A percentile compares a stretch with the other conserved stretches of the same genome.
These are phyloP conservation scores for Astrephomene gubernaculifera DNA, from an alignment of 139 green algal genomes.

Conservation along the genomic window DNA sequence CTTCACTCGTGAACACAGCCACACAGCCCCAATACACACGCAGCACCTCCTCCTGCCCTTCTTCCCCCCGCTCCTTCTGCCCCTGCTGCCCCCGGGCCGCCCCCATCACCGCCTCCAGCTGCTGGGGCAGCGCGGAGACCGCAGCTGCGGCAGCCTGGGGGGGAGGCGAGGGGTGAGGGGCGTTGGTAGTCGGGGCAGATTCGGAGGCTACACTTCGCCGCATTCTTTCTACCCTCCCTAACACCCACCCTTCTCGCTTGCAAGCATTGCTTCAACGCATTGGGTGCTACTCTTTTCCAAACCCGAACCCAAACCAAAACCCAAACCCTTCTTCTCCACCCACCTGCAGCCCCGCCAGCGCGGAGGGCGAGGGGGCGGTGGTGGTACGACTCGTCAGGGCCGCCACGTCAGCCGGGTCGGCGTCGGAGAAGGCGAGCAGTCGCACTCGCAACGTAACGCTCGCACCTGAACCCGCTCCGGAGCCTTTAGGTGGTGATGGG, in stretches of 20 bases:
- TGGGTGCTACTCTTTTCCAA: too few relatives aligned
- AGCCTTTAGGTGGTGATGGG: background rate
- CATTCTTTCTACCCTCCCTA: background rate
- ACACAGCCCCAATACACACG: too few relatives aligned
- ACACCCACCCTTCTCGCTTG: background rate
- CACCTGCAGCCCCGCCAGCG: slow-evolving; percentile 36
- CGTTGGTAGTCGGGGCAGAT: background rate
- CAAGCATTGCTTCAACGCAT: too few relatives aligned
- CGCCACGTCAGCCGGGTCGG: slow-evolving; percentile 11
- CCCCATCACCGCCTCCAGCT: slow-evolving; percentile 7
- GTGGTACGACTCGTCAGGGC: slow-evolving; percentile 11
- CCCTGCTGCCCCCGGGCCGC: background rate
- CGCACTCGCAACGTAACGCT: slow-evolving; percentile 4
- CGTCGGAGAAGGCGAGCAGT: slow-evolving; percentile 20
- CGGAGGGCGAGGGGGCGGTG: slow-evolving; percentile 31
- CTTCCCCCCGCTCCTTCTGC: background rate
- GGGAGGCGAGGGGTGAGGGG: background rate
- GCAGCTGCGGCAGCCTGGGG: background rate
- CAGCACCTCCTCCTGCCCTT: too few relatives aligned
- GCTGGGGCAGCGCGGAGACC: background rate
- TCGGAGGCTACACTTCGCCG: background rate
- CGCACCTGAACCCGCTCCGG: slow-evolving; percentile 14
- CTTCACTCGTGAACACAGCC: too few relatives aligned
- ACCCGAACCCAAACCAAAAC: too few relatives aligned
- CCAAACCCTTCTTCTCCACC: background rate